Conservation (phyloP, 148 eudicot genomes). For the Spergularia bocconei region DNA sequence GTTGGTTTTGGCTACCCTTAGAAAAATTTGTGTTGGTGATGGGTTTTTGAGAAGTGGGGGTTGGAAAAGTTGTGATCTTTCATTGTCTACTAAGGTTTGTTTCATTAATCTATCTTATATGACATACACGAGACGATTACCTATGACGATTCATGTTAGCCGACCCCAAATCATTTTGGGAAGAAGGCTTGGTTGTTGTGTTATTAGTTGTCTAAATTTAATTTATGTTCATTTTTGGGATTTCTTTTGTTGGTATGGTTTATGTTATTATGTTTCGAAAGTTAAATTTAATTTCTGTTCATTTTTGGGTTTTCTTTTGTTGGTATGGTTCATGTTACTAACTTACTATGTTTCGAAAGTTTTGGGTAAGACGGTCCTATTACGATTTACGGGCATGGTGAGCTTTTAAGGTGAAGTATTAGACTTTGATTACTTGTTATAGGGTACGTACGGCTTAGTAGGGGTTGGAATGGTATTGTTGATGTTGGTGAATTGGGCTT, state of each 20-base stretch:
- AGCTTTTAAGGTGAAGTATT: no score
- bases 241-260: neutral
- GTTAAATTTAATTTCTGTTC: neutral
- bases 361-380: no score
- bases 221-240: neutral
- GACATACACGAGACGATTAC: no score
- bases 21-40: slow-evolving; percentile 49
- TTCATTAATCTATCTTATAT: neutral
- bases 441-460: no score
- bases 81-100: slow-evolving; percentile 47
- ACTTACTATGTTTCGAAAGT: no score
- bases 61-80: slow-evolving; percentile 45
- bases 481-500: slow-evolving; percentile 66
- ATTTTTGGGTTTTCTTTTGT: neutral
- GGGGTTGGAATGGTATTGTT: slow-evolving; percentile 24
- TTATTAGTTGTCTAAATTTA: neutral
- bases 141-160: no score
- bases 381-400: no score
- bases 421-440: no score
- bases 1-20: slow-evolving; percentile 40
- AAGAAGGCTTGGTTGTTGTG: no score
- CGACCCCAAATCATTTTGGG: no score
- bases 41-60: slow-evolving; percentile 42
- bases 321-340: neutral
- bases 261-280: no score